Evolutionary conservation across 495 filamentous ascomycete species (phyloP).

Genomic region (Glarea lozoyensis): DNA sequence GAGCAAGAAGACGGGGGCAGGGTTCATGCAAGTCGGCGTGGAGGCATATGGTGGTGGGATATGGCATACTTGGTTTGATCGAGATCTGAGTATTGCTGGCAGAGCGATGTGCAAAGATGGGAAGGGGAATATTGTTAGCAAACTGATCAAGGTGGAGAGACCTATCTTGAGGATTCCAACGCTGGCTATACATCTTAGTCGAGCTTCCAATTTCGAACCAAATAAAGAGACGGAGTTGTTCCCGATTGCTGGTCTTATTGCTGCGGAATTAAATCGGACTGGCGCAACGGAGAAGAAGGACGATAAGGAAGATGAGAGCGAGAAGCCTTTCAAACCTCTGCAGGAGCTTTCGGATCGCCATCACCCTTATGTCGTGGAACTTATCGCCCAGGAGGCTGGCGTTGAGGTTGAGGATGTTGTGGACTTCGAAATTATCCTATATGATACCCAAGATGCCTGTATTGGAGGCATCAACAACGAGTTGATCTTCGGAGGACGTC

Average conservation of each 20-base stretch:
- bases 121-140: conserved; percentile 69
- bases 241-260: conserved; percentile 81
- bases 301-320: conserved; percentile 26
- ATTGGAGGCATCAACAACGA: conserved; percentile 89
- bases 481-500: conserved; percentile 83
- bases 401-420: conserved; percentile 61
- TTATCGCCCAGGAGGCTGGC: conserved; percentile 74
- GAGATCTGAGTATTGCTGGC: conserved; percentile 86
- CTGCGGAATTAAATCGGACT: conserved; percentile 76
- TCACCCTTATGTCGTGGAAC: conserved; percentile 74
- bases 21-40: conserved; percentile 92
- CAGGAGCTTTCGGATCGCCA: conserved; percentile 75
- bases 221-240: conserved; percentile 96
- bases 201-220: conserved; percentile 74
- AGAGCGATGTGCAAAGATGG: conserved; percentile 70
- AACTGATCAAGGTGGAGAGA: conserved; percentile 80
- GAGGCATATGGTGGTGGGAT: conserved; percentile 92
- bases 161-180: conserved; percentile 89
- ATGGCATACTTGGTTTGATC: conserved; percentile 87
- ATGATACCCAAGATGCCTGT: conserved; percentile 85
- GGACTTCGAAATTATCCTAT: conserved; percentile 93
- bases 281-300: conserved; percentile 27
- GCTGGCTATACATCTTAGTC: conserved; percentile 87
- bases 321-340: conserved; percentile 58
- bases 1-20: conserved; percentile 72